Percentiles rank a stretch among this genome's conserved stretches.
These are phyloP conservation scores for Fusarium sp. DNA, from an alignment of 2,329 filamentous ascomycete genomes.

Conservation along the genomic window DNA sequence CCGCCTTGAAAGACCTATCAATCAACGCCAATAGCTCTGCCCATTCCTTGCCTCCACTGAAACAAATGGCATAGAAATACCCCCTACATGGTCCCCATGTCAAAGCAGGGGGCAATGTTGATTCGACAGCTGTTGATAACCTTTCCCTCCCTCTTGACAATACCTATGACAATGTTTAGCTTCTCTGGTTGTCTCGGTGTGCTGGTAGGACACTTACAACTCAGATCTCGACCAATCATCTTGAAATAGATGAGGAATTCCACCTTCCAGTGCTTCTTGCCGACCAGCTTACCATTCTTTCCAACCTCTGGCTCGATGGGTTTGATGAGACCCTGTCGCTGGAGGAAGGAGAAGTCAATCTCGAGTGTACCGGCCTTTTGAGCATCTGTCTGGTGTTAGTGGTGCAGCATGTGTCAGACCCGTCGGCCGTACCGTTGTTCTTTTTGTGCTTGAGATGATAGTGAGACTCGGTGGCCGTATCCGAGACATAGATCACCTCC, in stretches of 20 bases:
- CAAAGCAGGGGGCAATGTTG: not conserved
- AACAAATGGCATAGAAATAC: not conserved
- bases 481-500: not conserved
- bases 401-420: fast-evolving
- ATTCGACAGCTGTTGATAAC: not conserved
- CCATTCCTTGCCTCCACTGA: not conserved
- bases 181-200: not conserved
- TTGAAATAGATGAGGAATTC: not conserved
- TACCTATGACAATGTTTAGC: not conserved
- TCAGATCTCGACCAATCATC: not conserved
- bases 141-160: not conserved
- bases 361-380: not conserved
- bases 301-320: not conserved
- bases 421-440: not conserved
- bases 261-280: not conserved
- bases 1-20: not conserved
- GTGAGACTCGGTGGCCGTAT: not conserved
- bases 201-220: not conserved
- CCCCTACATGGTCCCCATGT: not conserved
- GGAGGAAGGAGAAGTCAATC: constrained; percentile 1
- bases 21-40: not conserved
- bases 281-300: not conserved
- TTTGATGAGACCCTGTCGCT: not conserved
- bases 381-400: not conserved
- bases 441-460: not conserved